These are phyloP conservation scores for Parachlorella kessleri DNA, from an alignment of 139 green algal genomes.

Conservation along the genomic window DNA sequence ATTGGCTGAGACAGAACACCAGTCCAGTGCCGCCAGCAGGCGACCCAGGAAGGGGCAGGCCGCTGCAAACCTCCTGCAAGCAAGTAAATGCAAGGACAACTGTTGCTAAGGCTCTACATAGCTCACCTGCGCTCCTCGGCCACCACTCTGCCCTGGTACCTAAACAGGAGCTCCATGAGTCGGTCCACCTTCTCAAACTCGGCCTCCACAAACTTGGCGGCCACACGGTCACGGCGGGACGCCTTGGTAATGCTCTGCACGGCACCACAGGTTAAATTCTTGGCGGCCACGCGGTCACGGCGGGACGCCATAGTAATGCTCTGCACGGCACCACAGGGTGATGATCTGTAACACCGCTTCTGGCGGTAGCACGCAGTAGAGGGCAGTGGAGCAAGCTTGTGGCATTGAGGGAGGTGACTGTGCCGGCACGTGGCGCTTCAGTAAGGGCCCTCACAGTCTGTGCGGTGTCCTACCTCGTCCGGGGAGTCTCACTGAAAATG, in stretches of 20 bases:
- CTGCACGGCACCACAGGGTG: too few relatives aligned
- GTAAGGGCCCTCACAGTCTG: neutral
- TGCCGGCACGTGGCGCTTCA: neutral
- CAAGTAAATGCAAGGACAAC: neutral
- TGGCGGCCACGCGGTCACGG: conserved; percentile 83
- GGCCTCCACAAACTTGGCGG: conserved; percentile 95
- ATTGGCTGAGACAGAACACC: too few relatives aligned
- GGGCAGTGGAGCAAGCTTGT: neutral
- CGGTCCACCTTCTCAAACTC: conserved; percentile 98
- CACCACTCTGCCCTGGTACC: conserved; percentile 58
- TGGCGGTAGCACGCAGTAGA: too few relatives aligned
- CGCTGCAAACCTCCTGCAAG: too few relatives aligned
- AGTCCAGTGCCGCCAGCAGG: too few relatives aligned
- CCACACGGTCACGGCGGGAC: conserved; percentile 72
- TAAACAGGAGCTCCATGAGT: conserved; percentile 91
- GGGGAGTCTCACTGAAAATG: too few relatives aligned
- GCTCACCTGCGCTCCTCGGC: conserved; percentile 38
- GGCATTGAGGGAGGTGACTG: neutral
- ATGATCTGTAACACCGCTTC: too few relatives aligned
- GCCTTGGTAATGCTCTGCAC: conserved; percentile 38
- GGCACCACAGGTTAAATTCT: too few relatives aligned
- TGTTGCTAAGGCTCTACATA: conserved; percentile 4
- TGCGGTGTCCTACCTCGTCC: neutral
- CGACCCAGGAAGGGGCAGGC: too few relatives aligned
- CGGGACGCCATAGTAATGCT: conserved; percentile 44